Conservation (phyloP, 2,329 filamentous ascomycete species). For the Helminthosporium solani region DNA sequence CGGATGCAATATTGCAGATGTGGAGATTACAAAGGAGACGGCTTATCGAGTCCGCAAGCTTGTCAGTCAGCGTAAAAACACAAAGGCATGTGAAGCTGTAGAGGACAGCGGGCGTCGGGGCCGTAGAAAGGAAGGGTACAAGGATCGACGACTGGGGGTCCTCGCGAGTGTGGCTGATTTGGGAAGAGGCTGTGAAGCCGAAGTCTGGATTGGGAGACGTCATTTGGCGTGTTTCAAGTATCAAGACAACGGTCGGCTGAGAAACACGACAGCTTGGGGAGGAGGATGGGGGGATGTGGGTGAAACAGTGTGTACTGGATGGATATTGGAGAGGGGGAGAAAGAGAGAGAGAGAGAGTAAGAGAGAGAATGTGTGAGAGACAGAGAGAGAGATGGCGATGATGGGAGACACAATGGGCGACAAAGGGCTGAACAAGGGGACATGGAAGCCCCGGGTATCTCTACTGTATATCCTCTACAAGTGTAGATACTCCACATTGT, state of each 20-base stretch:
- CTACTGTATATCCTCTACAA: too few relatives aligned
- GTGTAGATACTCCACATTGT: too few relatives aligned
- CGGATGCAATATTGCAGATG: too few relatives aligned
- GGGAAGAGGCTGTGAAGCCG: background rate
- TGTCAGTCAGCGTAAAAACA: background rate
- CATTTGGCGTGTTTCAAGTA: conserved; percentile 2
- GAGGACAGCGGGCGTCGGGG: background rate
- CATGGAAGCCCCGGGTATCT: too few relatives aligned
- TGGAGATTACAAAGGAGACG: conserved; percentile 1
- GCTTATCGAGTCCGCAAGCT: background rate
- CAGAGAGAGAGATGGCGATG: too few relatives aligned
- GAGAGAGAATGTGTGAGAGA: background rate
- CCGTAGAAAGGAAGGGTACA: background rate
- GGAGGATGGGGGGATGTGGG: too few relatives aligned
- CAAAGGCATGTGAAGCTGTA: too few relatives aligned
- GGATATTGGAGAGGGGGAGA: too few relatives aligned
- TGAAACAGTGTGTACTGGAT: background rate
- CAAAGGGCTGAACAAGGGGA: too few relatives aligned
- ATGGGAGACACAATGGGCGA: too few relatives aligned
- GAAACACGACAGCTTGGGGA: background rate
- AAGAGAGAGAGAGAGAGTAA: background rate
- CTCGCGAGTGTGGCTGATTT: background rate
- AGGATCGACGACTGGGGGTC: conserved; percentile 1
- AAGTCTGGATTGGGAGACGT: background rate
- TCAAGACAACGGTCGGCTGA: background rate